Conservation (phyloP, 805 yeast species). For the Teunomyces gatunensis region DNA sequence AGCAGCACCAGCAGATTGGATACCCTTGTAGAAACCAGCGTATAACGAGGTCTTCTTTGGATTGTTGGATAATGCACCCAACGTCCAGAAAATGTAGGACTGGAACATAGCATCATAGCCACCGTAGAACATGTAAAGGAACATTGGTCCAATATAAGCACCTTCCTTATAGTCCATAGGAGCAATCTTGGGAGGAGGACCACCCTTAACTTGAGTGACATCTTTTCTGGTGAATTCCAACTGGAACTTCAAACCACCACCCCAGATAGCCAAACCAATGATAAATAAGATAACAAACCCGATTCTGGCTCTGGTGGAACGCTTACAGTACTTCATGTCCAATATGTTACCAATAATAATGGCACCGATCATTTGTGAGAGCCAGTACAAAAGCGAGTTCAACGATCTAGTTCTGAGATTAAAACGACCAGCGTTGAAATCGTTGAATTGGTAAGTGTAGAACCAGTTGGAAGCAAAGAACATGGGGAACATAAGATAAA, state of each 20-base stretch:
- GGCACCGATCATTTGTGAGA: slow-evolving; percentile 59
- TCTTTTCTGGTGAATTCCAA: slow-evolving; percentile 38
- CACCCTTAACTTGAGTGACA: slow-evolving; percentile 13
- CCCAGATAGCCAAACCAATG: slow-evolving; percentile 51
- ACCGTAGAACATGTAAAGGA: slow-evolving; percentile 63
- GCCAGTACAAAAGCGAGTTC: slow-evolving; percentile 61
- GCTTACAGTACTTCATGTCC: slow-evolving; percentile 40
- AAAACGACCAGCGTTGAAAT: slow-evolving; percentile 53
- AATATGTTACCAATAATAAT: slow-evolving; percentile 45
- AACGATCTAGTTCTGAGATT: slow-evolving; percentile 59
- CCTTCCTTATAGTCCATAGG: slow-evolving; percentile 47
- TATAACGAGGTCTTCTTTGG: slow-evolving; percentile 54
- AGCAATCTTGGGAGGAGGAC: slow-evolving; percentile 10
- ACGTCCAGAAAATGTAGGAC: slow-evolving; percentile 53
- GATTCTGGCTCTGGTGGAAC: slow-evolving; percentile 46
- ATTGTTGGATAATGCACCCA: slow-evolving; percentile 59
- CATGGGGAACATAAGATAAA: slow-evolving; percentile 55
- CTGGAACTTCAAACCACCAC: slow-evolving; percentile 55
- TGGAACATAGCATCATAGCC: slow-evolving; percentile 59
- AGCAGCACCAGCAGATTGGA: slow-evolving; percentile 65
- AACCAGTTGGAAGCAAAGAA: slow-evolving; percentile 65
- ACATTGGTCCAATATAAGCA: slow-evolving; percentile 55
- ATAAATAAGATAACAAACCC: slow-evolving; percentile 43
- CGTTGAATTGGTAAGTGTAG: slow-evolving; percentile 63
- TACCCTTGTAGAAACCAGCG: slow-evolving; percentile 62